Evolutionary conservation across 495 filamentous ascomycete species (phyloP).

Genomic region (Penicillium diatomitis): DNA sequence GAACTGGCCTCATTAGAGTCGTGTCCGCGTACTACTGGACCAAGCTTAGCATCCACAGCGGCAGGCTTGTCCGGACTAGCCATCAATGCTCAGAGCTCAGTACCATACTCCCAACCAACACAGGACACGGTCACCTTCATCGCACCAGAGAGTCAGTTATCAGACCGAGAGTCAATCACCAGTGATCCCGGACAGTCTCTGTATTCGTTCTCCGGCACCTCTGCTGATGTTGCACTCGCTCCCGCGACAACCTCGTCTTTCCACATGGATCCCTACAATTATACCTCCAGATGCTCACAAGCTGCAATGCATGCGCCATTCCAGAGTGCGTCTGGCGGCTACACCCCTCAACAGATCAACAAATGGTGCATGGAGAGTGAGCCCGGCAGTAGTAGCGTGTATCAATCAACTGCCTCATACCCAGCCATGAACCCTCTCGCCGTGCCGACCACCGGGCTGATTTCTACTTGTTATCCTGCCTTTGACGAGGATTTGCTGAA

Average conservation of each 20-base stretch:
- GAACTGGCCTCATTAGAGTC: neutral
- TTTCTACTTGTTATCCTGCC: conserved; percentile 2
- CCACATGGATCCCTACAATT: conserved; percentile 10
- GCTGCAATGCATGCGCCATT: neutral
- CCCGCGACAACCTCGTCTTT: conserved; percentile 9
- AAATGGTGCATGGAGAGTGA: conserved; percentile 18
- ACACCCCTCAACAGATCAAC: conserved; percentile 14
- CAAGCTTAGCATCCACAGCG: no score
- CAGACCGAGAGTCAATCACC: conserved; percentile 9
- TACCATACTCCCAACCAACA: neutral
- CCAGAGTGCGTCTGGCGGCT: conserved; percentile 2
- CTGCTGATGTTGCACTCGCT: conserved; percentile 1
- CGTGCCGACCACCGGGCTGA: conserved; percentile 4
- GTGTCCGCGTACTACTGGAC: neutral
- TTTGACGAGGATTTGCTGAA: conserved; percentile 4
- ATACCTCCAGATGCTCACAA: conserved; percentile 1
- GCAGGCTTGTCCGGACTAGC: no score
- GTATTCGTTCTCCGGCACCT: conserved; percentile 4
- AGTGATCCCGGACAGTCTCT: conserved; percentile 14
- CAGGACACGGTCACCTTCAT: conserved; percentile 8
- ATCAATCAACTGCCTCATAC: conserved; percentile 1
- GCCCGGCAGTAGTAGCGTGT: conserved; percentile 1
- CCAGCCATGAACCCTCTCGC: conserved; percentile 7
- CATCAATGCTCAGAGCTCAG: no score
- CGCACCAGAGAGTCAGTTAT: conserved; percentile 9